Evolutionary conservation across 2,329 filamentous ascomycete species (phyloP), one percentile per base, ranked within the genome.

Genomic region (Sporothrix schenckii): DNA sequence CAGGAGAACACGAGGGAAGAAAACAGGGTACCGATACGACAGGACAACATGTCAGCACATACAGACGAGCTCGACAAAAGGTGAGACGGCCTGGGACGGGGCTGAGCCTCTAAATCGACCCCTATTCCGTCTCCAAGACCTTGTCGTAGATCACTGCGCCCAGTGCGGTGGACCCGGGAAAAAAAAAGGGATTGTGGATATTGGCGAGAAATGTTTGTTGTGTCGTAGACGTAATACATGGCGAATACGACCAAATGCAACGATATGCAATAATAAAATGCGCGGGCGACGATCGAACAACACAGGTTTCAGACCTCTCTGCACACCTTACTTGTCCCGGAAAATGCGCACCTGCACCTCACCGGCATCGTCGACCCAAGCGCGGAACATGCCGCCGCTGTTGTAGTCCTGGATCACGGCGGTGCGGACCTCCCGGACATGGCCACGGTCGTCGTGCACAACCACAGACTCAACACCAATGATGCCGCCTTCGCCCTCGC

Each of bases 381-480:
- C 92, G 24, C 93, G 85, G 77, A 93, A 95, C 91, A 97, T 94
- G 0, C 93, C 93, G 4, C 89, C 91, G 75, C 91, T 95, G 77
- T 97, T 97, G 78, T 90, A 93, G 75, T 94, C 91, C 78, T 89
- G 91, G 19, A 94, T 80, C 6, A 96, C 84, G 67, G 86, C 83
- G 1, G 81, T 82, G 16, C 80, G 76, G 1, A 79, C 78, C 1
- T 80, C 80, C 1, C 85, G 77, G 5, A 83, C 75, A n/a, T 74
- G 74, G 0, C 84, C 75, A 3, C 74, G 79, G 71, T 84, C 81
- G 71, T 85, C 81, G 2, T 79, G 77, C 13, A 84, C 81, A 1
- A 86, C 79, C 0, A 82, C 82, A 27, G 86, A 79, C 76, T 93
- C 91, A 60, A 94, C 91, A 0, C 92, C 93, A 75, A 97, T 96